A percentile compares a stretch with the other conserved stretches of the same genome.
Conservation (phyloP, 306 rosid genomes). For the Cercis canadensis region DNA sequence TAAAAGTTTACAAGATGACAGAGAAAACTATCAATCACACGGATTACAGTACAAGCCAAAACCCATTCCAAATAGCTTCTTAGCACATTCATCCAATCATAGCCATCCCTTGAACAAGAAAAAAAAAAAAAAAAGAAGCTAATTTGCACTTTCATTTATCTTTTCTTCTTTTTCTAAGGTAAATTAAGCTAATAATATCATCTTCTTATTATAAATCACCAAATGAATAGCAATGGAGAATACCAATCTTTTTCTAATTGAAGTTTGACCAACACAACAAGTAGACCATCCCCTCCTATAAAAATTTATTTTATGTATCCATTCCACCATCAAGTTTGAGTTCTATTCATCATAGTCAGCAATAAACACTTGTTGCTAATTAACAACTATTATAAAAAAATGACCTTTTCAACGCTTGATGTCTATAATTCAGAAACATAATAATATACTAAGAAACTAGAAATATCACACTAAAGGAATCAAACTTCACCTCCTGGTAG, state of each 20-base stretch:
- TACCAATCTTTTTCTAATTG: slow-evolving; percentile 12
- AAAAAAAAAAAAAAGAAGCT: too few relatives aligned
- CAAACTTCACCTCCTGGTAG: background rate
- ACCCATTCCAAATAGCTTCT: slow-evolving; percentile 14
- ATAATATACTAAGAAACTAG: background rate
- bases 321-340: slow-evolving; percentile 16
- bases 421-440: background rate
- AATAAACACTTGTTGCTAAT: slow-evolving; percentile 7
- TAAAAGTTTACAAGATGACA: too few relatives aligned
- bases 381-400: slow-evolving; percentile 4
- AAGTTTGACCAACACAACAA: slow-evolving; percentile 1
- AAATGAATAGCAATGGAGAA: background rate
- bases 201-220: background rate
- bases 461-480: slow-evolving; percentile 19
- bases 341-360: slow-evolving; percentile 13
- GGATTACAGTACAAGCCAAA: too few relatives aligned
- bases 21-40: too few relatives aligned
- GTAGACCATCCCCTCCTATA: background rate
- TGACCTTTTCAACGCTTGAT: slow-evolving; percentile 18
- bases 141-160: too few relatives aligned
- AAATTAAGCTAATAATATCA: background rate
- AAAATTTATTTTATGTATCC: background rate
- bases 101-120: too few relatives aligned
- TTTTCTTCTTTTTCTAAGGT: too few relatives aligned
- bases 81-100: too few relatives aligned